phyloP scores from a whole-genome alignment of 169 alveolate species.

The Eimeria acervulina region DNA sequence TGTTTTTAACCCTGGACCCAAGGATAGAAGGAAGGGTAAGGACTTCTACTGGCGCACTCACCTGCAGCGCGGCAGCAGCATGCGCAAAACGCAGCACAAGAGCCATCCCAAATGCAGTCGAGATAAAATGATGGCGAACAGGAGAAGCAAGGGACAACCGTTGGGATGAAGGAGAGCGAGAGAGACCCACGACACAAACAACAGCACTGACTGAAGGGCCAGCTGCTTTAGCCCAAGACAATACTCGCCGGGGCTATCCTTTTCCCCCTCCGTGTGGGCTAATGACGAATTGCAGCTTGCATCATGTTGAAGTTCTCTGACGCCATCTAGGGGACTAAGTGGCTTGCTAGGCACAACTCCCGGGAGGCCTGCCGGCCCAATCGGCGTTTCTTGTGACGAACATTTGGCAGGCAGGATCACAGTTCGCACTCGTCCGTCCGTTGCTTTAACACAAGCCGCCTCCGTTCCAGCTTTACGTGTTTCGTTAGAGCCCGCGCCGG shows the following conservation, averaged over 20 bases:
- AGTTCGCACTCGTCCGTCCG: not conserved
- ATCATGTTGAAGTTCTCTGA: not conserved
- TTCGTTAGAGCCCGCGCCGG: not conserved
- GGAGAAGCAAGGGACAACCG: conserved; percentile 12
- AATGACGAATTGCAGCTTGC: not conserved
- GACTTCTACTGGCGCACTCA: not conserved
- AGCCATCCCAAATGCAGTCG: conserved; percentile 74
- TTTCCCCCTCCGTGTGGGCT: not conserved
- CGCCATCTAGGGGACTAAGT: not conserved
- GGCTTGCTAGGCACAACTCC: not conserved
- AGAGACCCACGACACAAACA: conserved; percentile 27
- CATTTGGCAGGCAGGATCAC: not conserved
- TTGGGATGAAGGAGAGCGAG: conserved; percentile 45
- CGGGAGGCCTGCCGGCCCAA: not conserved
- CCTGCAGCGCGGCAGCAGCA: conserved; percentile 73
- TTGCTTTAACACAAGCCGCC: not conserved
- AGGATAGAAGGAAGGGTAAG: not conserved
- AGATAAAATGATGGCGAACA: not conserved
- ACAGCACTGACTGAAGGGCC: conserved; percentile 26
- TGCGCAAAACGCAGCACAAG: conserved; percentile 20
- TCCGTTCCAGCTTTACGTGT: not conserved
- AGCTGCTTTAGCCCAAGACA: conserved; percentile 17
- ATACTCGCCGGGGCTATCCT: not conserved
- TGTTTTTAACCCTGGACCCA: not conserved
- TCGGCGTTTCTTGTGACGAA: not conserved